A percentile compares a stretch with the other conserved stretches of the same genome.
Conservation (phyloP, 2,329 filamentous ascomycete species). For the Colletotrichum sp. region DNA sequence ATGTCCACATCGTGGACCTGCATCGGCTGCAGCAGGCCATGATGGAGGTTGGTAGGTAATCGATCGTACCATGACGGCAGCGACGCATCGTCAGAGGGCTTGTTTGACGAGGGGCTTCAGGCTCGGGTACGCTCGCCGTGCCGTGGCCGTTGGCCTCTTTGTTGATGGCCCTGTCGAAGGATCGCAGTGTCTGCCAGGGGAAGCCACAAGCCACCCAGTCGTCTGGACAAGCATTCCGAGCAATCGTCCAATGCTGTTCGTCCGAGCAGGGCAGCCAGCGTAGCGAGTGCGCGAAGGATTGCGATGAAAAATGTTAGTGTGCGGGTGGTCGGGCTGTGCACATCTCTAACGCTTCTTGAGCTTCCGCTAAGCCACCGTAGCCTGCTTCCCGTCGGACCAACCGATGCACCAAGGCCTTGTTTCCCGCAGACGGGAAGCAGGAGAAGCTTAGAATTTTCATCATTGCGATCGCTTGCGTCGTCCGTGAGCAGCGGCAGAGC, state of each 20-base stretch:
- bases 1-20: background rate
- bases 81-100: background rate
- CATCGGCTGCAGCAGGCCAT: background rate
- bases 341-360: background rate
- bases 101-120: background rate
- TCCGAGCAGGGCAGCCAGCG: background rate
- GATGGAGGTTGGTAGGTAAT: background rate
- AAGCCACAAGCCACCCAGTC: constrained; percentile 1
- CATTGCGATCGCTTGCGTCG: background rate
- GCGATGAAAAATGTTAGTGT: background rate
- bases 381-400: constrained; percentile 2
- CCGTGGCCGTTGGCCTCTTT: background rate
- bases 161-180: background rate
- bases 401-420: constrained; percentile 5
- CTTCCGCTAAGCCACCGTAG: constrained; percentile 10
- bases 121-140: background rate
- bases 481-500: background rate
- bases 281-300: background rate
- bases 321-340: constrained; percentile 3
- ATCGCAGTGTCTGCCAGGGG: constrained; percentile 10
- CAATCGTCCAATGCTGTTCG: background rate
- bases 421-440: background rate
- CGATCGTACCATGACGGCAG: background rate
- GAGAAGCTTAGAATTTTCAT: background rate
- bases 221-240: background rate